Base-by-base conservation (phyloP, 2,329 filamentous ascomycete species). In the Sarocladiaceae sp. region DNA sequence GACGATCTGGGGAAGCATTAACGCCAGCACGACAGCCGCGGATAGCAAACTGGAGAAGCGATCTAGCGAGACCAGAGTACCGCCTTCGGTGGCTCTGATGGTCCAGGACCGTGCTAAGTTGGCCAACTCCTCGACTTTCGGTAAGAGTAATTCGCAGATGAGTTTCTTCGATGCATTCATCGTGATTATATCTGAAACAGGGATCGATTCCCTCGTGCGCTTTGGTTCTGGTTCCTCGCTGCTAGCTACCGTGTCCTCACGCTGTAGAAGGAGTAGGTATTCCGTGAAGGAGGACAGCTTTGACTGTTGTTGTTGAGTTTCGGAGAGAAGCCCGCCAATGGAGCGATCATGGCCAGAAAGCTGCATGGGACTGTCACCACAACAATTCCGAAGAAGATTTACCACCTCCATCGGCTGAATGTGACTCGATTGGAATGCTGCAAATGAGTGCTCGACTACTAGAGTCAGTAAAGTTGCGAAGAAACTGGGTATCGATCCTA, bases 351-450 rank as follows among this genome's bases (percentile, higher is more conserved):
- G 61, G 4, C 47, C 47, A 18, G 1, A 54, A 55, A 8, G 60
- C 55, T 44, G 68, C 59, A 4, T 60, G 52, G 17, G 77, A 54
- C 5, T 63, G 58, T 4, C 66, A 10, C 88, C 88, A 33, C 87
- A 83, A 59, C 88, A 90, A 15, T 79, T 77, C 55, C 82, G 73
- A n/a, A 96, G 65, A 4, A 96, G 69, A 57, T 82, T 83, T 33
- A 88, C 69, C 20, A 96, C 66, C 57, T 91, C 82, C 28, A 78
- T 63, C 3, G 88, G 82, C 15, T 79, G 78, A 35, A 84, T 79
- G 64, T 88, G 86, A 11, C 74, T 68, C 2, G 84, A 80, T 58
- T 86, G 78, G 17, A 82, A 78, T 4, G 81, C 78, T n/a, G 83
- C 80, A 66, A 87, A 89, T 4, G 76, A 71, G 52, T 80, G 73